Evolutionary conservation across 495 filamentous ascomycete species (phyloP), one percentile per base, ranked within the genome.

Genomic region (Cetradonia linearis): DNA sequence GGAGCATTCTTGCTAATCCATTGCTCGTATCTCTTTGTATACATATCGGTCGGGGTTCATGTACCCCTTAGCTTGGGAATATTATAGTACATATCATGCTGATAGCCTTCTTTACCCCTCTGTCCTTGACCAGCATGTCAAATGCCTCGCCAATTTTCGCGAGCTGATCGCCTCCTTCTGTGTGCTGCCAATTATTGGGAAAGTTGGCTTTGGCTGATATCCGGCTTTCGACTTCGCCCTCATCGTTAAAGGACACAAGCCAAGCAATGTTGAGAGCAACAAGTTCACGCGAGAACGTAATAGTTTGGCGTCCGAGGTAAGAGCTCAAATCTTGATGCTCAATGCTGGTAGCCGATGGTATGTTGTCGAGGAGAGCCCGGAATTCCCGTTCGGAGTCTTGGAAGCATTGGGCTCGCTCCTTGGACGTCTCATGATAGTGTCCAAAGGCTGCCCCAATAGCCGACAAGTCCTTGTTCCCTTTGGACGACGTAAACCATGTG

Each of bases 191-290:
- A 46, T 4, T 61, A 44, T 6, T 50, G 23, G n/a, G 75, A 69
- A 46, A 77, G 57, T 44, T 68, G 73, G 53, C 75, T 66, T 30
- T 69, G 68, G 64, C 52, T 70, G 71, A 18, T 72, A 73, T 59
- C 70, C 73, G 49, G 74, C 70, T 44, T 72, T 73, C 75, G 70
- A 78, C 36, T 71, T 62, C 44, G 37, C 73, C 59, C 73, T 73
- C 38, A 74, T 64, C 31, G 38, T 59, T 56, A 74, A 64, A 13
- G 62, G 63, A 62, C 70, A 77, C 27, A 70, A 67, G 28, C 78
- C 59, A 48, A 73, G 66, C 5, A 71, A 66, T 36, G 55, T 68
- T 28, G 25, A 63, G 44, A 63, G 64, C 10, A 58, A 53, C 63
- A 18, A 27, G 38, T 5, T 65, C 69, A 5, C 67, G 62, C 28